Percentiles rank a stretch among this genome's conserved stretches.
Conservation (phyloP, 2,329 filamentous ascomycete species). For the Aspergillus phoenicis region DNA sequence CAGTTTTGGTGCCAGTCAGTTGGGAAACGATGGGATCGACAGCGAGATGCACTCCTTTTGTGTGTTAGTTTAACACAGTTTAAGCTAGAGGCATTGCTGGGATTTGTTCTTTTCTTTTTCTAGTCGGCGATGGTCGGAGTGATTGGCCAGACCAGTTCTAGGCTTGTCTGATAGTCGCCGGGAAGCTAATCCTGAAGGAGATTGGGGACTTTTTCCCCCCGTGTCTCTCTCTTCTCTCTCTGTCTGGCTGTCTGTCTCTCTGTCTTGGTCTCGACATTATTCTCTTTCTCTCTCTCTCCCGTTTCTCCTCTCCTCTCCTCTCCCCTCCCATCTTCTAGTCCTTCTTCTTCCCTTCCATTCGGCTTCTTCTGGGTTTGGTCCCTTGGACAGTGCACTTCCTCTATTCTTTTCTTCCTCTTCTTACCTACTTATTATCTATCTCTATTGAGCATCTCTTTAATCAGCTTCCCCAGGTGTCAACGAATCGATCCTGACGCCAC, state of each 20-base stretch:
- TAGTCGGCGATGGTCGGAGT: neutral
- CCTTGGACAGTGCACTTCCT: constrained; percentile 11
- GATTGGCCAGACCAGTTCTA: neutral
- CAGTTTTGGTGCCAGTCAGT: neutral
- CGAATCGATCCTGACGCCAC: constrained; percentile 6
- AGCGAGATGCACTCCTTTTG: too few relatives aligned
- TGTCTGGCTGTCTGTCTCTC: neutral
- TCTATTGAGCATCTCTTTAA: neutral
- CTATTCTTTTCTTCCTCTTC: constrained; percentile 15
- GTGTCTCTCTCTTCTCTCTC: constrained; percentile 5
- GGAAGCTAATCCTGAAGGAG: neutral
- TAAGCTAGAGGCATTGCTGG: too few relatives aligned
- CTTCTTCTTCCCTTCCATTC: constrained; percentile 5
- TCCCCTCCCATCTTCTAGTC: constrained; percentile 9
- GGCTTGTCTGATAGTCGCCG: constrained; percentile 1
- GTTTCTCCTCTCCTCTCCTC: constrained; percentile 11
- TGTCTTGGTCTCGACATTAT: neutral
- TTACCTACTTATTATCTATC: constrained; percentile 8
- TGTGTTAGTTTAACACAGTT: too few relatives aligned
- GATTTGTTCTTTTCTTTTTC: neutral
- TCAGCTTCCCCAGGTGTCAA: neutral
- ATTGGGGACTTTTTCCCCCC: neutral
- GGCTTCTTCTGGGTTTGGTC: neutral
- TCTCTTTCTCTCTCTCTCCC: constrained; percentile 9
- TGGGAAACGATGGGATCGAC: neutral